Conservation (phyloP, 805 yeast genomes). For the Tetrapisispora fleetii region DNA sequence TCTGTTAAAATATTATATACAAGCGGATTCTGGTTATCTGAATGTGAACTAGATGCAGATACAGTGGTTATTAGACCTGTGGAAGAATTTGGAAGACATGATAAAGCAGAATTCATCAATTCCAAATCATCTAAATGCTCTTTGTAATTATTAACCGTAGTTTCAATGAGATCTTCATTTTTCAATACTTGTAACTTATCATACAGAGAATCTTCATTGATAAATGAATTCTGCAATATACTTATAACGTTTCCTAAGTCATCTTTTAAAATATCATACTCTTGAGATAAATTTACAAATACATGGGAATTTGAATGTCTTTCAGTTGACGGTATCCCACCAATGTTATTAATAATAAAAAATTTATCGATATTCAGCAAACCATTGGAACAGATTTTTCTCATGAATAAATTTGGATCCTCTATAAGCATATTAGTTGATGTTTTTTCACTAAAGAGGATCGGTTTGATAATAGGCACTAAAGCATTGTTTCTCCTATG, state of each 20-base stretch:
- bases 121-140: slow-evolving; percentile 54
- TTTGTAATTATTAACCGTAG: background rate
- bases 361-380: slow-evolving; percentile 56
- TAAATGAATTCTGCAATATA: slow-evolving; percentile 6
- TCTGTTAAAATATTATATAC: slow-evolving; percentile 87
- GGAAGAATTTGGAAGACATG: slow-evolving; percentile 45
- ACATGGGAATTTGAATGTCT: slow-evolving; percentile 78
- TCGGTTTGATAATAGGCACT: slow-evolving; percentile 49
- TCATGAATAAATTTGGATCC: slow-evolving; percentile 31
- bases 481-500: slow-evolving; percentile 16
- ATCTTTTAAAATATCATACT: slow-evolving; percentile 29
- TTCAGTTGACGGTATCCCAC: slow-evolving; percentile 87
- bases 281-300: slow-evolving; percentile 76
- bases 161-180: slow-evolving; percentile 10
- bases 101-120: slow-evolving; percentile 47
- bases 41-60: slow-evolving; percentile 46
- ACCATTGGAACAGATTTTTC: slow-evolving; percentile 26
- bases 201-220: slow-evolving; percentile 12
- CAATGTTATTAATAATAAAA: slow-evolving; percentile 66
- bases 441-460: slow-evolving; percentile 49
- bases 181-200: slow-evolving; percentile 5
- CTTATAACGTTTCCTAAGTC: slow-evolving; percentile 6
- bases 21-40: slow-evolving; percentile 59
- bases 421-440: slow-evolving; percentile 33
- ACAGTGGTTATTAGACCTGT: slow-evolving; percentile 88